Evolutionary conservation across 192 early-diverging fungal species (phyloP), one percentile per base, ranked within the genome.

Genomic region (Helicostylum pulchrum): DNA sequence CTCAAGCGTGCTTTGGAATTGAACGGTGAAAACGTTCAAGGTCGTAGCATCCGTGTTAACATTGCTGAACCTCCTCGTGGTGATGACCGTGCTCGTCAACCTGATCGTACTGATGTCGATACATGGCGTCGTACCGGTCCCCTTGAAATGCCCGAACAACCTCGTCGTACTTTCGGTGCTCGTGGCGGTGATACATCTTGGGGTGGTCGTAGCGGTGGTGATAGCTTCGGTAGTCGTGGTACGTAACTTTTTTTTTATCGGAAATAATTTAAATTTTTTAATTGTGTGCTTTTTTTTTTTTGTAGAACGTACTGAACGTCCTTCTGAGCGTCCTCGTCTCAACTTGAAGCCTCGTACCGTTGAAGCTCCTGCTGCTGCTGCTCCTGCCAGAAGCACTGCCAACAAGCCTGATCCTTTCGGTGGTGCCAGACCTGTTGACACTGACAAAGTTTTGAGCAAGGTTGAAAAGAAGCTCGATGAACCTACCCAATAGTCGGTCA

Each of bases 11-110:
- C 94, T 45, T 80, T 97, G 66, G 84, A 79, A 7, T 61, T 89
- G 39, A 77, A 72, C 60, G 87, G 87, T 10, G 77, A 82, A 70
- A 83, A 78, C 53, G 67, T 94, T 15, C 75, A 79, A 53, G 83
- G 87, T 11, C 84, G 96, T 39, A 54, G 68, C 43, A 81, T 99
- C 64, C 87, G 90, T 48, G 85, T 99, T 64, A 90, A 91, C 68
- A 85, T 96, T 64, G 92, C 96, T 49, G 94, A 96, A 75, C 82
- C 84, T 61, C 90, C 57, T n/a, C 57, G 57, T 59, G 57, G 36
- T 43, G 43, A 42, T 59, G 57, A 56, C 19, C 65, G 75, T 34
- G 76, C 75, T 53, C 69, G 73, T 6, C 74, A 74, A 44, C 76
- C 77, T n/a, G 87, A 87, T 62, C 81, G 84, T 59, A 86, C 84